Conservation (phyloP, 306 rosid genomes). For the Cucumis hystrix region DNA sequence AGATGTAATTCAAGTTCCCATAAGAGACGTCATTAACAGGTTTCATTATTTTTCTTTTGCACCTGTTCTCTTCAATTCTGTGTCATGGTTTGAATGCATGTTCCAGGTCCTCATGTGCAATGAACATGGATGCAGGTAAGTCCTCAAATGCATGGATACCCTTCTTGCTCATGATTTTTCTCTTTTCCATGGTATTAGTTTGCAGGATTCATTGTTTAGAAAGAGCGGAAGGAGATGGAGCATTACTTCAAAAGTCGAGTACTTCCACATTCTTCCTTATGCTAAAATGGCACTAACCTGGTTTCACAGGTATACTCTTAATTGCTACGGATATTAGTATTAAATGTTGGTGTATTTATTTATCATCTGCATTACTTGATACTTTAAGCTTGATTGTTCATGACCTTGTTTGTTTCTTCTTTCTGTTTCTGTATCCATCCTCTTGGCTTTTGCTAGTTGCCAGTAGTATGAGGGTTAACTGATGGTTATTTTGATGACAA, state of each 20-base stretch:
- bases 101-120: neutral
- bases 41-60: neutral
- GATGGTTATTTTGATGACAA: neutral
- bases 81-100: neutral
- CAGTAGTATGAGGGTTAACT: neutral
- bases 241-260: constrained; percentile 39
- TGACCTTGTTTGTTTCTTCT: neutral
- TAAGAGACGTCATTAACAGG: constrained; percentile 49
- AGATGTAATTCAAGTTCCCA: constrained; percentile 28
- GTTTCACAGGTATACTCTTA: constrained; percentile 39
- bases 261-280: constrained; percentile 79
- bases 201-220: constrained; percentile 58
- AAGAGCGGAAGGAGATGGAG: constrained; percentile 41
- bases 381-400: neutral
- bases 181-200: constrained; percentile 29
- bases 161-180: constrained; percentile 3
- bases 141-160: neutral
- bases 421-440: neutral
- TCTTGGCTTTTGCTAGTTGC: neutral
- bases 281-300: constrained; percentile 40
- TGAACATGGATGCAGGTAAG: neutral
- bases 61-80: constrained; percentile 3
- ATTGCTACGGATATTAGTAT: neutral
- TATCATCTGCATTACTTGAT: neutral
- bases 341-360: neutral